Base-by-base conservation (phyloP, 495 filamentous ascomycete genomes). In the Hyaloscypha hepaticicola region DNA sequence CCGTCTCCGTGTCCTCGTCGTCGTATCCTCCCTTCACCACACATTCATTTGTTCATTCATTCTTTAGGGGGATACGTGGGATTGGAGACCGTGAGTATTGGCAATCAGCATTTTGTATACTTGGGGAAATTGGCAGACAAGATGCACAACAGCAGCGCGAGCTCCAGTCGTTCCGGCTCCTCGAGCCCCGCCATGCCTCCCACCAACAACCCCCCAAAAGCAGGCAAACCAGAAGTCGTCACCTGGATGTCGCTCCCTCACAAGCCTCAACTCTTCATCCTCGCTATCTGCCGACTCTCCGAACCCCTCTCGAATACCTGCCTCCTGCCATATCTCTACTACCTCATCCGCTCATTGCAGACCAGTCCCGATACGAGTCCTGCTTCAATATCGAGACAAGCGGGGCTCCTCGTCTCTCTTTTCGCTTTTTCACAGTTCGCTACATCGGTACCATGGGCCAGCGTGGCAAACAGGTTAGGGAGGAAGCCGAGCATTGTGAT, bases 391-490 rank as follows among this genome's bases (percentile, higher is more conserved):
- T 64, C 70, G 9, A 65, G 60, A 19, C 64, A 64, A 25, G 64
- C 61, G 2, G 64, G 65, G 50, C 77, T 69, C 65, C 70, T 65
- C 14, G 68, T 58, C 55, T 80, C 55, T 70, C 78, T 66, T 25
- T 93, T 93, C 69, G 83, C 88, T 11, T 76, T 91, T 34, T 85
- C 88, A 29, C 90, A 93, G 72, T 85, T 87, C 67, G 66, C 88
- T 24, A 90, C 88, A 0, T 88, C 87, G 24, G 82, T 94, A 72
- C 86, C 88, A 63, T 95, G 90, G 90, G 92, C 89, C 16, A 75
- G 78, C 33, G 75, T 92, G 0, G 90, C 89, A 1, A 90, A 94
- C 70, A 80, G 81, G 9, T 73, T 89, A 33, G 89, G 90, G 9
- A 83, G 92, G n/a, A 91, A 92, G 69, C 84, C 88, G 0, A 84